Evolutionary conservation across 148 eudicot species (phyloP).

Genomic region (Fagopyrum homotropicum): DNA sequence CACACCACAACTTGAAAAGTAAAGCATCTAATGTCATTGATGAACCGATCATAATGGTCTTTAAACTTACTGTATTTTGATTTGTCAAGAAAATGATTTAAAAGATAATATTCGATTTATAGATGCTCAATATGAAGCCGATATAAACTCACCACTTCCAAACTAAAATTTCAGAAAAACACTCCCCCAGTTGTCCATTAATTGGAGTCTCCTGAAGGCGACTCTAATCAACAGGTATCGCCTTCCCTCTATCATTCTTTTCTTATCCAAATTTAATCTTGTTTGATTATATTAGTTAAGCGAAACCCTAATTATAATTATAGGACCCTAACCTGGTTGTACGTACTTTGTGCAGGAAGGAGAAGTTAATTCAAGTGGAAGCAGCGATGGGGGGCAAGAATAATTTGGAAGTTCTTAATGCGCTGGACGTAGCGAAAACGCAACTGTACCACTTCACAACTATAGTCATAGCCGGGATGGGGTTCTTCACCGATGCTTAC

Average conservation of each 20-base stretch:
- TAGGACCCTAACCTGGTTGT: too few species aligned
- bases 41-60: neutral
- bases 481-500: slow-evolving; percentile 5
- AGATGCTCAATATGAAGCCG: neutral
- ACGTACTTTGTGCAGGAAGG: too few species aligned
- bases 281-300: neutral
- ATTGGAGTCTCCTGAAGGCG: neutral
- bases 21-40: neutral
- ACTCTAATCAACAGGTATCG: neutral
- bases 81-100: neutral
- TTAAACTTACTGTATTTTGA: too few species aligned
- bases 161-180: neutral
- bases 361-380: neutral
- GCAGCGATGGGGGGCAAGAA: neutral
- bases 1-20: neutral
- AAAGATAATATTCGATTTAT: neutral
- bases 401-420: neutral
- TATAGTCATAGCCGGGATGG: neutral
- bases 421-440: neutral
- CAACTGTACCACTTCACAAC: neutral
- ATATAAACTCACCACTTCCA: neutral
- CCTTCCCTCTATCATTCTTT: neutral
- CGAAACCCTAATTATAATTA: neutral
- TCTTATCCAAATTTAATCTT: neutral
- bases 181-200: neutral